These are phyloP conservation scores for Annulohypoxylon moriforme DNA, from an alignment of 495 filamentous ascomycete species.

Conservation along the genomic window DNA sequence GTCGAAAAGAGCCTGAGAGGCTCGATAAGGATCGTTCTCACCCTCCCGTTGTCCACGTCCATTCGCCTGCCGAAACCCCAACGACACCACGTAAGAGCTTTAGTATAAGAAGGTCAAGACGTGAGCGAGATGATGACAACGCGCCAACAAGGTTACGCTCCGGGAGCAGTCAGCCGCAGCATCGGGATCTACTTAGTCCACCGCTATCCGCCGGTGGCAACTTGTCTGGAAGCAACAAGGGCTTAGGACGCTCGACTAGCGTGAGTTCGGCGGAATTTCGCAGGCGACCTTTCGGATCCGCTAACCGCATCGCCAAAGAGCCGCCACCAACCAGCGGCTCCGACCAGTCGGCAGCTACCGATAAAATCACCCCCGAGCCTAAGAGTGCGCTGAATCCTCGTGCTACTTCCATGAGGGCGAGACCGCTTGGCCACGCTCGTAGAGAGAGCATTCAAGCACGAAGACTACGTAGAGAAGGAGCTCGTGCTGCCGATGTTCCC, in stretches of 20 bases:
- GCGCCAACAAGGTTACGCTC: slow-evolving; percentile 63
- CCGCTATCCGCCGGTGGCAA: slow-evolving; percentile 68
- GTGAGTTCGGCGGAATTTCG: slow-evolving; percentile 87
- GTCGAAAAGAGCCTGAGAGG: slow-evolving; percentile 69
- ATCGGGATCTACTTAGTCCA: slow-evolving; percentile 78
- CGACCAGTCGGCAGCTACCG: slow-evolving; percentile 69
- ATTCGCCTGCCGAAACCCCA: slow-evolving; percentile 74
- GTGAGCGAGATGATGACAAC: slow-evolving; percentile 62
- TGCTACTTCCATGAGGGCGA: slow-evolving; percentile 75
- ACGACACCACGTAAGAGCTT: slow-evolving; percentile 79
- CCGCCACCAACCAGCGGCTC: slow-evolving; percentile 81
- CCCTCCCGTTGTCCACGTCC: slow-evolving; percentile 75
- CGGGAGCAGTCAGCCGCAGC: slow-evolving; percentile 74
- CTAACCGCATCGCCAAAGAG: slow-evolving; percentile 62
- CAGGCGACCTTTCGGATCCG: slow-evolving; percentile 67
- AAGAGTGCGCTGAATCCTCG: slow-evolving; percentile 58
- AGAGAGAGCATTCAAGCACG: slow-evolving; percentile 91
- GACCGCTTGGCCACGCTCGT: slow-evolving; percentile 89
- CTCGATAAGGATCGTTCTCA: slow-evolving; percentile 69
- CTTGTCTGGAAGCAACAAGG: slow-evolving; percentile 68
- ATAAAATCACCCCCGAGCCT: slow-evolving; percentile 52
- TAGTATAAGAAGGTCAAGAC: slow-evolving; percentile 77
- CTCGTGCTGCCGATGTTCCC: slow-evolving; percentile 75
- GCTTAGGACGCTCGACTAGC: slow-evolving; percentile 81
- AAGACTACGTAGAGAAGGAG: slow-evolving; percentile 68